These are phyloP conservation scores for Magnusiomyces suaveolens DNA, from an alignment of 1,139 yeast species.

Conservation along the genomic window DNA sequence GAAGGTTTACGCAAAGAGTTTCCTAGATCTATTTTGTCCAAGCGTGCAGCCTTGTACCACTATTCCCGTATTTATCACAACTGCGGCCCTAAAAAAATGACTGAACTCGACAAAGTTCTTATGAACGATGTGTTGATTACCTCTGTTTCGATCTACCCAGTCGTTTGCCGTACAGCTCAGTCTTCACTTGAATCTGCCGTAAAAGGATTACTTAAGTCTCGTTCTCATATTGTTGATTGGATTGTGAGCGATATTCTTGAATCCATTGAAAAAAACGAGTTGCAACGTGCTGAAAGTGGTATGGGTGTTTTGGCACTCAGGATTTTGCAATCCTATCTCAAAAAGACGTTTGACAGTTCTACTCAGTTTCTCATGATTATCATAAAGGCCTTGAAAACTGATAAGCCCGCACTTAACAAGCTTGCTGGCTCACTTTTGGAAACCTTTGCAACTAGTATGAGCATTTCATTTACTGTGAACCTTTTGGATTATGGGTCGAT, in stretches of 20 bases:
- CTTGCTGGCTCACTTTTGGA: slow-evolving; percentile 31
- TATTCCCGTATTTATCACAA: slow-evolving; percentile 65
- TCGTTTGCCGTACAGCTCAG: slow-evolving; percentile 64
- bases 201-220: slow-evolving; percentile 62
- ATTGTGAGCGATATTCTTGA: slow-evolving; percentile 43
- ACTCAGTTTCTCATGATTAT: slow-evolving; percentile 41
- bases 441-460: slow-evolving; percentile 12
- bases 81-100: slow-evolving; percentile 64
- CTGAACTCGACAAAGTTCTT: slow-evolving; percentile 54
- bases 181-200: slow-evolving; percentile 58
- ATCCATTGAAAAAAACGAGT: slow-evolving; percentile 47
- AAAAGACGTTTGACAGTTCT: slow-evolving; percentile 49
- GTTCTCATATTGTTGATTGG: slow-evolving; percentile 30
- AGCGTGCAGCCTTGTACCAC: slow-evolving; percentile 70
- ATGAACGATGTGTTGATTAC: slow-evolving; percentile 60
- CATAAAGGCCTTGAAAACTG: slow-evolving; percentile 49
- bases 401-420: slow-evolving; percentile 36
- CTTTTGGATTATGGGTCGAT: slow-evolving; percentile 40
- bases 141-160: slow-evolving; percentile 63
- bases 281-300: slow-evolving; percentile 58
- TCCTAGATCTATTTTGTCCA: slow-evolving; percentile 69
- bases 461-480: slow-evolving; percentile 14
- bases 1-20: slow-evolving; percentile 56
- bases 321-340: slow-evolving; percentile 39
- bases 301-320: slow-evolving; percentile 36